Percentiles rank a stretch among this genome's conserved stretches.
phyloP scores from a whole-genome alignment of 2,329 filamentous ascomycete species.

The Trichothecium sympodiale region DNA sequence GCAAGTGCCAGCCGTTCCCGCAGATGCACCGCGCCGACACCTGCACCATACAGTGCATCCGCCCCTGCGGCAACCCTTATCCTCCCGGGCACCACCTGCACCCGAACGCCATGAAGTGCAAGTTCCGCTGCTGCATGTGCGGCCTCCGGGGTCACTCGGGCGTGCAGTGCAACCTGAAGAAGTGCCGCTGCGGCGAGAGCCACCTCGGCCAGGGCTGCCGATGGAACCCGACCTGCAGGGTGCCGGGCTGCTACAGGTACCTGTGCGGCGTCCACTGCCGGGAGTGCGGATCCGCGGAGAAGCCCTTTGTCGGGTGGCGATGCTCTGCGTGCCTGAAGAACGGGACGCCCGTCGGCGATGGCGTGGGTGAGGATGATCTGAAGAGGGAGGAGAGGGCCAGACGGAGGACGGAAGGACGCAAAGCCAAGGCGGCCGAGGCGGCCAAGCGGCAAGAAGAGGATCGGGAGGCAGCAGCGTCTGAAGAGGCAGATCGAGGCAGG shows the following conservation, averaged over 20 bases:
- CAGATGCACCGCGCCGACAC: slow-evolving; percentile 19
- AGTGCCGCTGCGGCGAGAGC: slow-evolving; percentile 21
- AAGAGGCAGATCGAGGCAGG: no score
- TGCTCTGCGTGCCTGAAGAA: slow-evolving; percentile 16
- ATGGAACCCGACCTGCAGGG: slow-evolving; percentile 25
- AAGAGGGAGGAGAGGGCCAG: no score
- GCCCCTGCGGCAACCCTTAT: slow-evolving; percentile 9
- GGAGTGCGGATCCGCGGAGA: slow-evolving; percentile 17
- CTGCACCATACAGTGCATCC: slow-evolving; percentile 13
- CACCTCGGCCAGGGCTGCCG: slow-evolving; percentile 27
- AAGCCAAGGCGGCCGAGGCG: no score
- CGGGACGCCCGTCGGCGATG: slow-evolving; percentile 1
- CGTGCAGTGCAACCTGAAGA: slow-evolving; percentile 19
- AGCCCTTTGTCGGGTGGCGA: slow-evolving; percentile 16
- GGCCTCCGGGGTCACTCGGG: slow-evolving; percentile 24
- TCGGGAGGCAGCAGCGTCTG: no score
- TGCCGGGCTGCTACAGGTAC: slow-evolving; percentile 17
- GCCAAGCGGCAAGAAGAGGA: no score
- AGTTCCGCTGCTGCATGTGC: slow-evolving; percentile 28
- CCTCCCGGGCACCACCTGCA: slow-evolving; percentile 16
- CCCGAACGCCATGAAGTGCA: slow-evolving; percentile 25
- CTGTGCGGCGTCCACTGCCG: slow-evolving; percentile 23
- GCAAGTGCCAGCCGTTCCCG: slow-evolving; percentile 27
- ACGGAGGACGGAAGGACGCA: no score
- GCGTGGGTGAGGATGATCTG: no score